Evolutionary conservation across 2,329 filamentous ascomycete genomes (phyloP).

Genomic region (Aschersonia sp.): DNA sequence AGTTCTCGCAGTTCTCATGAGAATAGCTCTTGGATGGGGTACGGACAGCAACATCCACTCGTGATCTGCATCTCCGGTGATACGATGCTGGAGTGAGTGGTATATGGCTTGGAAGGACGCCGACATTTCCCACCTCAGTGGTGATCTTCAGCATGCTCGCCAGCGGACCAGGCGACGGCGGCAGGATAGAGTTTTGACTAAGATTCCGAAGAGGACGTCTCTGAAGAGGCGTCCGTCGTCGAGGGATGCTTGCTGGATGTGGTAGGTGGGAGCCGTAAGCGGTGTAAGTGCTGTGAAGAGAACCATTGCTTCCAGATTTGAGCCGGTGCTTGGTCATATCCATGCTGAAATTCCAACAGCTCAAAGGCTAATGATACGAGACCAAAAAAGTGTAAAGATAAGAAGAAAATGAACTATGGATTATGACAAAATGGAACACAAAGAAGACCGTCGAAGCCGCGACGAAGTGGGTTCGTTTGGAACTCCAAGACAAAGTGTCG

Average conservation of each 20-base stretch:
- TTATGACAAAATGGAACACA: constrained; percentile 3
- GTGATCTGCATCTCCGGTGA: constrained; percentile 13
- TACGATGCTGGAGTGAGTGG: constrained; percentile 15
- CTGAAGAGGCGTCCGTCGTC: constrained; percentile 11
- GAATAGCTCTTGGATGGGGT: constrained; percentile 11
- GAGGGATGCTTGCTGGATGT: constrained; percentile 5
- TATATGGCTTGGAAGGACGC: constrained; percentile 38
- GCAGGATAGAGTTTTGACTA: constrained; percentile 26
- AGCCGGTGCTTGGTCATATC: constrained; percentile 12
- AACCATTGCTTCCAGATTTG: constrained; percentile 25
- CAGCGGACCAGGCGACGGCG: constrained; percentile 37
- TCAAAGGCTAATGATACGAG: background rate
- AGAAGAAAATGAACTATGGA: constrained; percentile 1
- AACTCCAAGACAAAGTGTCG: constrained; percentile 1
- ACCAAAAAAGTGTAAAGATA: constrained; percentile 3
- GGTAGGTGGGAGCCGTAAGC: constrained; percentile 10
- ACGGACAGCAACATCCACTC: constrained; percentile 15
- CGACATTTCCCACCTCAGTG: constrained; percentile 52
- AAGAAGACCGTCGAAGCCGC: constrained; percentile 5
- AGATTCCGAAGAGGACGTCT: constrained; percentile 27
- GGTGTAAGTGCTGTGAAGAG: constrained; percentile 19
- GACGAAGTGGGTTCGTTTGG: constrained; percentile 2
- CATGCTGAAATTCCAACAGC: constrained; percentile 10
- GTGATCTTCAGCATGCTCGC: constrained; percentile 52
- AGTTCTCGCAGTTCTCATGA: constrained; percentile 16